Conservation (phyloP, 2,329 filamentous ascomycete species). For the Colletotrichum euphorbiae region DNA sequence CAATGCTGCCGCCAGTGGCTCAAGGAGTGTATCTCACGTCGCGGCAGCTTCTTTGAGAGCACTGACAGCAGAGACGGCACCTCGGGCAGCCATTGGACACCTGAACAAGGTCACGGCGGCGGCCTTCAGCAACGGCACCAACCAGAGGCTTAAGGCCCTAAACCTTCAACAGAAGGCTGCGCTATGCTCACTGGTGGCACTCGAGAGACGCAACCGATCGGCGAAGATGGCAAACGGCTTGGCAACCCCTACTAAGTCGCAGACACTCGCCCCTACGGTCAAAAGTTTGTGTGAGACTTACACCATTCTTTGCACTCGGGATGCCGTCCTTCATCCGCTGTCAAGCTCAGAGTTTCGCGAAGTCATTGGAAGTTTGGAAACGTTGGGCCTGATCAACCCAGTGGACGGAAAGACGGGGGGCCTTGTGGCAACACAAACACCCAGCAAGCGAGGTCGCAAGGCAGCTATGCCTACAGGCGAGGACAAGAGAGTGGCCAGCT, state of each 20-base stretch:
- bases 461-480: conserved; percentile 68
- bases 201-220: conserved; percentile 79
- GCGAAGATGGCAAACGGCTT: conserved; percentile 56
- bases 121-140: conserved; percentile 89
- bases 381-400: conserved; percentile 80
- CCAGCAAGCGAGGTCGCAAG: conserved; percentile 75
- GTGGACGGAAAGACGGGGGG: conserved; percentile 78
- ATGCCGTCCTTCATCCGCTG: conserved; percentile 89
- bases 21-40: conserved; percentile 59
- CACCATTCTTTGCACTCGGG: conserved; percentile 81
- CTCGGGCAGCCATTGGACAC: conserved; percentile 88
- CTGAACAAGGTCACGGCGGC: conserved; percentile 91
- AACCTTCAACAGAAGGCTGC: conserved; percentile 98
- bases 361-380: conserved; percentile 90
- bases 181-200: conserved; percentile 85
- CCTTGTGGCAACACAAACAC: conserved; percentile 73
- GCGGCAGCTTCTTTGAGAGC: conserved; percentile 66
- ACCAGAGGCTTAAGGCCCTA: conserved; percentile 84
- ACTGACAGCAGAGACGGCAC: conserved; percentile 82
- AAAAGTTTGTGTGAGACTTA: conserved; percentile 89
- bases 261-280: conserved; percentile 77
- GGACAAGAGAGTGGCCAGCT: conserved; percentile 83
- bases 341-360: conserved; percentile 95
- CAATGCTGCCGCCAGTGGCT: conserved; percentile 59
- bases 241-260: conserved; percentile 71